Percentiles rank a stretch among this genome's conserved stretches.
These are phyloP conservation scores for Lophiotrema nucula DNA, from an alignment of 495 filamentous ascomycete genomes.

Conservation along the genomic window DNA sequence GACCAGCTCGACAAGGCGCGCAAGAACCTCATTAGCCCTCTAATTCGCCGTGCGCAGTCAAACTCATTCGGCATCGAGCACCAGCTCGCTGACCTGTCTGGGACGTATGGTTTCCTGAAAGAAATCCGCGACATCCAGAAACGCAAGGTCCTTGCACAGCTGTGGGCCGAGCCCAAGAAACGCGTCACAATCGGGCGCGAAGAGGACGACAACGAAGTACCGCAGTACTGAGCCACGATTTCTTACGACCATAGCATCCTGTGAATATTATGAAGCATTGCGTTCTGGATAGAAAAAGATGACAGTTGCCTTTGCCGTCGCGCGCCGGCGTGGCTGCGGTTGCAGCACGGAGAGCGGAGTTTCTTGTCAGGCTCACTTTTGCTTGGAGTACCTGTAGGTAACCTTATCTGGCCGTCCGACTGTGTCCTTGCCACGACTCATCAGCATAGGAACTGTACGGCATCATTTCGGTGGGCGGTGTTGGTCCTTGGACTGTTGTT, in stretches of 20 bases:
- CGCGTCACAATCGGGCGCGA: slow-evolving; percentile 21
- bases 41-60: slow-evolving; percentile 66
- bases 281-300: slow-evolving; percentile 14
- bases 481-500: too few species aligned
- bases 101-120: slow-evolving; percentile 72
- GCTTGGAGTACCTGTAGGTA: too few species aligned
- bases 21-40: slow-evolving; percentile 73
- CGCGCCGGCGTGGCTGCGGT: too few species aligned
- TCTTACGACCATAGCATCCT: background rate
- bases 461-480: too few species aligned
- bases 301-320: too few species aligned
- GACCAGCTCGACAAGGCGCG: slow-evolving; percentile 75
- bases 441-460: too few species aligned
- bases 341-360: too few species aligned
- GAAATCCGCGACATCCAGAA: slow-evolving; percentile 74
- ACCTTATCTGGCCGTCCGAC: too few species aligned
- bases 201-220: slow-evolving; percentile 7
- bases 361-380: too few species aligned
- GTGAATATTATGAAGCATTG: slow-evolving; percentile 17
- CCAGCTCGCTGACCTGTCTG: slow-evolving; percentile 78
- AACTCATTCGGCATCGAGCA: slow-evolving; percentile 73
- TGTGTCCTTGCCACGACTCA: too few species aligned
- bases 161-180: slow-evolving; percentile 31
- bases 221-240: slow-evolving; percentile 12
- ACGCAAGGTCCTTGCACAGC: slow-evolving; percentile 70